Evolutionary conservation across 495 filamentous ascomycete species (phyloP), one percentile per base, ranked within the genome.

Genomic region (Penicillium nucicola): DNA sequence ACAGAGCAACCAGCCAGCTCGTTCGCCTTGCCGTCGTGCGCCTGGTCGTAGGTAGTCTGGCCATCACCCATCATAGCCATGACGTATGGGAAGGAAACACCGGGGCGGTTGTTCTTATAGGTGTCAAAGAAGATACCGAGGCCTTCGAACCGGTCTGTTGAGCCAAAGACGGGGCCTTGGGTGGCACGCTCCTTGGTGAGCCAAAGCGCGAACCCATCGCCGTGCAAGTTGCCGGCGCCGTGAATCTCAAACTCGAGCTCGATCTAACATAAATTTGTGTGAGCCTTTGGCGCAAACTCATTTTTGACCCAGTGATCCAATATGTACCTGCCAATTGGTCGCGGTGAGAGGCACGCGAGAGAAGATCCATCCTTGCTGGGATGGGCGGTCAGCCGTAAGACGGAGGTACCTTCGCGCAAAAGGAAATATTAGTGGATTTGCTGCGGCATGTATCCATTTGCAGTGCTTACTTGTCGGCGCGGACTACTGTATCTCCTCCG

Each of bases 31-130:
- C 95, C 95, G 66, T 99, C 95, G 58, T 92, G 92, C 55, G 84
- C 86, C 69, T 97, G 89, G 71, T 97, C 90, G 70, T 99, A 99
- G 15, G 77, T 72, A 23, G 87, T 95, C 65, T 88, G 72, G 25
- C 93, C 91, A 68, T 99, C 93, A 41, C 86, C 93, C 63, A 96
- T 77, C 93, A 97, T 97, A 42, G 95, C 95, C 90, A 97, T 95
- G 58, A 99, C 87, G 60, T 96, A 97, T 33, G 95, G 95, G 71
- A 99, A 99, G 18, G 95, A 85, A 14, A 87, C 85, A 9, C 95
- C 95, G 8, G 95, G 95, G 14, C 95, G 84, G 76, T 96, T 95
- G 75, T 99, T 99, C 84, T 99, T 99, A 77, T 99, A 99, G 39
- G 95, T 99, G 66, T 99, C 95, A 74, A 99, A 84, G 79, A 99